Base-by-base conservation (phyloP, 768 basidiomycete genomes). In the Lentinula sp. region DNA sequence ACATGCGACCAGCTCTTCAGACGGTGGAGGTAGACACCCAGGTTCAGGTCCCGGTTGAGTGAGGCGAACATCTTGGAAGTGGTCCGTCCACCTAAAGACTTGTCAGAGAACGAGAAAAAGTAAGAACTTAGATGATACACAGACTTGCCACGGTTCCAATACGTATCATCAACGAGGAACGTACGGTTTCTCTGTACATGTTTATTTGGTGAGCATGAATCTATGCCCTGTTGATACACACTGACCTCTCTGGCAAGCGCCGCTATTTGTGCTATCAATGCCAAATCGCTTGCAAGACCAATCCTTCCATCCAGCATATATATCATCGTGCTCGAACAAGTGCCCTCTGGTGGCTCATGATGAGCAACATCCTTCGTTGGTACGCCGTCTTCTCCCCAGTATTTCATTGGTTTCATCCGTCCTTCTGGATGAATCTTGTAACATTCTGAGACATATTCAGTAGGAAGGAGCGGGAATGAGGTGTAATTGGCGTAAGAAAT, bases 131-230 rank as follows among this genome's bases (percentile, higher is more conserved):
- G 28, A 28, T 23, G 23, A 20, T 41, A 16, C 4, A 72, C 84
- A 59, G 63, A 87, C 85, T 81, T 85, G 74, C 87, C 88, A 60
- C 87, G 81, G 69, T 87, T 84, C 88, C 88, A 90, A 63, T 85
- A 81, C 0, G 81, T 81, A 69, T 90, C 88, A 61, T 87, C 83
- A 4, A 90, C 75, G 57, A 90, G 76, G 71, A 90, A 85, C 3
- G 87, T 88, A 42, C 83, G 74, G 65, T 84, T 83, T 60, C 79
- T 76, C 87, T 88, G 62, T 9, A 33, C 10, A 59, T 6, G 23
- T 57, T 62, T 59, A 65, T 52, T 53, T 2, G 46, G 52, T 57
- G 49, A 59, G 16, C 6, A 16, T 36, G 48, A 43, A 46, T 28
- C 55, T 13, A 51, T 7, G 32, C 58, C 45, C 12, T 37, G 53